Base-by-base conservation (phyloP, 2,329 filamentous ascomycete genomes). In the Cryphonectria naterciae region DNA sequence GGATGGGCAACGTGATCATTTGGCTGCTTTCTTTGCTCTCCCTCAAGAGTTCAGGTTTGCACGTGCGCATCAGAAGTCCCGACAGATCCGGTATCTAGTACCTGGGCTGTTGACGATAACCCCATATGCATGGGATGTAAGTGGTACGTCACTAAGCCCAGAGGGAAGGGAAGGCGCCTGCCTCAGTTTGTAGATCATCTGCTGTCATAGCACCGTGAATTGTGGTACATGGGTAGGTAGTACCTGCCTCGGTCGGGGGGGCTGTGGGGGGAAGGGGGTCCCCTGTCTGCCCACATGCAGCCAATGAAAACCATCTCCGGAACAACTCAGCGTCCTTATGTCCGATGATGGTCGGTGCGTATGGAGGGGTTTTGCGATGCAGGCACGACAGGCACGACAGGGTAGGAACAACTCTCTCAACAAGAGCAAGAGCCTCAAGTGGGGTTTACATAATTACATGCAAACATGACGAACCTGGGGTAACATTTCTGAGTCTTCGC, bases 391-490 rank as follows among this genome's bases (percentile, higher is more conserved):
- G 32, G 32, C 32, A 32, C 32, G 32, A n/a, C 52, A 56, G n/a
- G 25, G 54, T 32, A 58, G 15, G 28, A 35, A 32, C 54, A 19
- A 49, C 43, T 8, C 43, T 49, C 43, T 49, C 43, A 22, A 49
- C 13, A 2, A 58, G 28, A 32, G 25, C 54, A 32, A 56, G 25
- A 58, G 54, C 54, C 54, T 58, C 54, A 58, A 32, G 54, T 35
- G 54, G 54, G 54, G 54, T 32, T 32, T 19, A 32, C 54, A 56
- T 58, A 58, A 19, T 49, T 49, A n/a, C 46, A 49, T 49, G n/a
- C 46, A n/a, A 32, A 58, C 28, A 58, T 58, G 54, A 56, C 54
- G 58, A 61, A 61, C 58, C 32, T 61, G 35, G 58, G 35, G 58
- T 61, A 39, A 61, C 35, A 37, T 37, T 37, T 49, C 4, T 49